phyloP scores from a whole-genome alignment of 768 basidiomycete species.

The Lactifluus subvellereus region DNA sequence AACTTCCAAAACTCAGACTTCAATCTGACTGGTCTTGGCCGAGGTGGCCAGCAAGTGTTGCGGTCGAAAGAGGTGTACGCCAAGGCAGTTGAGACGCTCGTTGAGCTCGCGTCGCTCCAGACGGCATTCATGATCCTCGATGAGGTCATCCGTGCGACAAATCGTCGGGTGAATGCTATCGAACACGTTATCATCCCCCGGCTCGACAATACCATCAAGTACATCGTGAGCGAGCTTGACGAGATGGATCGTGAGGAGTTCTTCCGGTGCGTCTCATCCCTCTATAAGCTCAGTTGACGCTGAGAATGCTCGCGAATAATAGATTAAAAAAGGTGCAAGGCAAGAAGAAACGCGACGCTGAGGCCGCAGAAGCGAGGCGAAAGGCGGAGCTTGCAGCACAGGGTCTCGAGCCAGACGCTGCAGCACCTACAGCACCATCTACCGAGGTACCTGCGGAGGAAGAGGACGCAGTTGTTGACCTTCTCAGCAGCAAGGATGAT shows the following conservation, averaged over 20 bases:
- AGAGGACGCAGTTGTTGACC: conserved; percentile 40
- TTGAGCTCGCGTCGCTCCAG: conserved; percentile 93
- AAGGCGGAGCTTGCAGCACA: conserved; percentile 16
- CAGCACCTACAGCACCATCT: neutral
- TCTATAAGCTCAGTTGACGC: neutral
- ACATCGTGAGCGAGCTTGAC: conserved; percentile 94
- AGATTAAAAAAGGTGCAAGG: conserved; percentile 96
- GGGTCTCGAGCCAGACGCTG: conserved; percentile 11
- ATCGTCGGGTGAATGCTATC: conserved; percentile 97
- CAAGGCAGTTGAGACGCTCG: conserved; percentile 94
- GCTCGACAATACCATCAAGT: conserved; percentile 95
- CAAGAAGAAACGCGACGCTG: conserved; percentile 85
- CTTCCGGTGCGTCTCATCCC: conserved; percentile 55
- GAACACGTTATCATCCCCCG: conserved; percentile 96
- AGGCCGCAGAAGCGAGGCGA: conserved; percentile 29
- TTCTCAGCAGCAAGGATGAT: conserved; percentile 82
- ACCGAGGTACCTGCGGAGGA: conserved; percentile 25
- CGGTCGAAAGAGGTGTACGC: conserved; percentile 96
- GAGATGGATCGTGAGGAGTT: conserved; percentile 98
- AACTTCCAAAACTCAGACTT: conserved; percentile 57
- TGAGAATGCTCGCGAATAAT: conserved; percentile 14
- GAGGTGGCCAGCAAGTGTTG: conserved; percentile 94
- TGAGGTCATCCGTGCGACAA: conserved; percentile 98
- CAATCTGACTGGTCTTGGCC: conserved; percentile 92
- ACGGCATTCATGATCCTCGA: conserved; percentile 98